Evolutionary conservation across 2,329 filamentous ascomycete genomes (phyloP).

Genomic region (Talaromyces sp.): DNA sequence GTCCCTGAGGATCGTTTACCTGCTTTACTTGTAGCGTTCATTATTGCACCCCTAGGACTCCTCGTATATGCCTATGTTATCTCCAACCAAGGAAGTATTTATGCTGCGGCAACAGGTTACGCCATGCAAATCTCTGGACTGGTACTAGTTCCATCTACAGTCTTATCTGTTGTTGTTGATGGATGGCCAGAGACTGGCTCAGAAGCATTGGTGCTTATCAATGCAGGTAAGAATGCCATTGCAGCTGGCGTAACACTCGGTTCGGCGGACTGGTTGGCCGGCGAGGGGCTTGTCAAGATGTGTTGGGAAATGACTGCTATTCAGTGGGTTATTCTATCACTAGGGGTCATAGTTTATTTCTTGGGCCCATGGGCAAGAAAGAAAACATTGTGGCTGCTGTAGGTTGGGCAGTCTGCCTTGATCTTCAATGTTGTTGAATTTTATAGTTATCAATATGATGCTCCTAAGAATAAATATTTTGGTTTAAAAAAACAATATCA

Average conservation of each 20-base stretch:
- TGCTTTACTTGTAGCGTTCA: constrained; percentile 33
- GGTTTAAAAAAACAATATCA: too few species aligned
- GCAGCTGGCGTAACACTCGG: constrained; percentile 22
- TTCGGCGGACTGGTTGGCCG: constrained; percentile 26
- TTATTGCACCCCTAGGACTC: constrained; percentile 30
- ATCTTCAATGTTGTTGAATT: neutral
- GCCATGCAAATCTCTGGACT: constrained; percentile 23
- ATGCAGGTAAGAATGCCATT: constrained; percentile 24
- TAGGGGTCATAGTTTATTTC: constrained; percentile 29
- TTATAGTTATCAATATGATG: neutral
- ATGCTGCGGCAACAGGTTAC: constrained; percentile 23
- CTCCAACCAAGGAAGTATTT: constrained; percentile 18
- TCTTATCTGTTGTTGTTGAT: constrained; percentile 14
- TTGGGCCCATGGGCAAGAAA: constrained; percentile 20
- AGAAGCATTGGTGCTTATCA: constrained; percentile 33
- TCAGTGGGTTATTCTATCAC: constrained; percentile 27
- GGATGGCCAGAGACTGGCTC: constrained; percentile 25
- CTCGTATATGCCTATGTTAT: constrained; percentile 30
- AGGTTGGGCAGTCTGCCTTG: neutral
- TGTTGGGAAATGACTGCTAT: constrained; percentile 31
- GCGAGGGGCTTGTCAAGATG: constrained; percentile 29
- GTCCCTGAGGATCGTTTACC: constrained; percentile 39
- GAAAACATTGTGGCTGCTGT: neutral
- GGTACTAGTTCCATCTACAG: neutral
- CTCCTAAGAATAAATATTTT: too few species aligned